Base-by-base conservation (phyloP, 106 monocot genomes). In the Phalaenopsis equestris region DNA sequence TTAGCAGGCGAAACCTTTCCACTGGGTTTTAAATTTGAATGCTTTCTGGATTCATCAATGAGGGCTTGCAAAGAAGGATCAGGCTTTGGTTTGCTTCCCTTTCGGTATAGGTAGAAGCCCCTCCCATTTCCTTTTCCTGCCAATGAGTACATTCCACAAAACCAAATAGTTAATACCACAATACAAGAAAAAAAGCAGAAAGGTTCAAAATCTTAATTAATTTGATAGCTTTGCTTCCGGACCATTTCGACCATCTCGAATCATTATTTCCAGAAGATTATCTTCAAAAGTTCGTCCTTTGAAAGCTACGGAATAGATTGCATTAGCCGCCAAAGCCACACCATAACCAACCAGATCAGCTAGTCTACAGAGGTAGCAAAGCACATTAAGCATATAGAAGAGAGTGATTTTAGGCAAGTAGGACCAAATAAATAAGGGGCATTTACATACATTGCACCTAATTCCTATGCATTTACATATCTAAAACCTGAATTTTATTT, bases 281-380 rank as follows among this genome's bases (percentile, higher is more conserved):
- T 85, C 84, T 43, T 85, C 76, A 82, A 89, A 89, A 78, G 82
- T 86, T 8, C 98, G 86, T 39, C 88, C 94, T 36, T 55, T 84
- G 56, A 98, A 98, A 41, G 92, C 84, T 75, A 76, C 61, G 78
- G 84, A 80, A 84, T 75, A 94, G 55, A 88, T 87, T 77, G 80
- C 82, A 81, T 85, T 92, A 37, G 91, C 91, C 41, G 98, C 94
- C 85, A 91, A 70, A 79, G 94, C 90, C 74, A 98, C 98, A 67
- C 94, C 98, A 89, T 94, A 98, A 61, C 98, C 98, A 84, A 92
- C 80, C 80, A 98, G 38, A 83, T 98, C 98, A 81, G 87, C 85
- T 14, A 96, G 87, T 81, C 96, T 96, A 56, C 19, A 76, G 15
- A 10, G 9, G n/a, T 43, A 52, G 14, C 47, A 49, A 52, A 30